Base-by-base conservation (phyloP, 2,329 filamentous ascomycete genomes). In the Coniosporium tulheliwenetii region DNA sequence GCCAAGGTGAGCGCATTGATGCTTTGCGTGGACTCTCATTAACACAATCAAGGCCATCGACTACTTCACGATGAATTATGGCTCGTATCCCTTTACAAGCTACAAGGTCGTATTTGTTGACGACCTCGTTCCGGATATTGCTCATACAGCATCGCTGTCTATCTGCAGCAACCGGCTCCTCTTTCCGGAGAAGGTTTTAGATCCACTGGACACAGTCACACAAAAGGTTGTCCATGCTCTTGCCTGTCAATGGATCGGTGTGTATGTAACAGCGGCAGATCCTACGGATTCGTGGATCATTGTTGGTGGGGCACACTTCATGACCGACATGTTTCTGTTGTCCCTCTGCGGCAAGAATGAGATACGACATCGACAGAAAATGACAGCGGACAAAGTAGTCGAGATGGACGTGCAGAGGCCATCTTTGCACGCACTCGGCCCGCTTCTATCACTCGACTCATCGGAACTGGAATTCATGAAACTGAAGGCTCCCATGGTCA, bases 71-170 rank as follows among this genome's bases (percentile, higher is more conserved):
- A 75, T 89, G 47, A 83, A 79, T 3, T 96, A 89, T 56, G 85
- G 86, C 19, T 80, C 82, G 15, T 98, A 93, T 56, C 87, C 91
- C 0, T 96, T 91, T 56, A 75, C 83, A 26, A 86, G 82, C 53
- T 96, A 93, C 67, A 93, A 93, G 53, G 64, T 96, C 41, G 87
- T 85, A 49, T 98, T 98, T 51, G 79, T 98, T 13, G 91, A 98
- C 50, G 91, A 98, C 57, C 73, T 91, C 56, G 64, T 80, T 1
- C 69, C 75, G 29, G 82, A 94, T 43, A 81, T 81, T 1, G 69
- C 81, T 14, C 75, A 86, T 13, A 75, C 85, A 8, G 86, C 86
- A 30, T 89, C 83, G 0, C 70, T 98, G 49, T 82, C 87, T 0
- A 75, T 98, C 30, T 86, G 86, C 62, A 96, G 85, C 64, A 89